Evolutionary conservation across 306 rosid species (phyloP).

Genomic region (Cucumis melo): DNA sequence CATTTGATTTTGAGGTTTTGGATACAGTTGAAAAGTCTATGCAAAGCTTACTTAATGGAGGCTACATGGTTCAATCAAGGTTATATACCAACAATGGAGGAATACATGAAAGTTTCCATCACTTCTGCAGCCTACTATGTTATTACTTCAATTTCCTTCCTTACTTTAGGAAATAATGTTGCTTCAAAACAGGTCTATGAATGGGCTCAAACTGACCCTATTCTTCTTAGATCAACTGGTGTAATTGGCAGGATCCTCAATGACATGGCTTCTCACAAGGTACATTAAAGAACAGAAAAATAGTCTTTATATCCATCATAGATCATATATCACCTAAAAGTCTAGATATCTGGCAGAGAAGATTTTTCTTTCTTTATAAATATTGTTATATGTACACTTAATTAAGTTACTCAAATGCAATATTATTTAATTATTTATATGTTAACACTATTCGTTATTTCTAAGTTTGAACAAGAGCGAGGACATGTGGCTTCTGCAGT

Average conservation of each 20-base stretch:
- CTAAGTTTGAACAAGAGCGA: background rate
- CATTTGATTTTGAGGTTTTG: background rate
- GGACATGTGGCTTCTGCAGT: background rate
- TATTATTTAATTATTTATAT: background rate
- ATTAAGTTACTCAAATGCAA: no score
- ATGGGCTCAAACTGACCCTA: background rate
- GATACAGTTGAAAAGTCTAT: background rate
- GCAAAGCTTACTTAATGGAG: background rate
- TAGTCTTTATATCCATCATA: no score
- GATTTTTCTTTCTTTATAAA: no score
- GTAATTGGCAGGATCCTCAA: background rate
- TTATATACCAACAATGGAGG: conserved; percentile 19
- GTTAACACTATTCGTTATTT: background rate
- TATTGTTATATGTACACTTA: no score
- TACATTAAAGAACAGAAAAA: background rate
- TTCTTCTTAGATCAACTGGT: background rate
- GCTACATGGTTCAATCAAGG: conserved; percentile 3
- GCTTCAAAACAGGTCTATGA: background rate
- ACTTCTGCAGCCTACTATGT: background rate
- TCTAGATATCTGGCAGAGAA: no score
- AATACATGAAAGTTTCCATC: conserved; percentile 7
- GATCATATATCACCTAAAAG: no score
- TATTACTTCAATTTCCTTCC: background rate
- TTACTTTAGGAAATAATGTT: background rate
- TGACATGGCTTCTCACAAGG: background rate